These are phyloP conservation scores for Anthostomella pinea DNA, from an alignment of 2,329 filamentous ascomycete genomes.

Conservation along the genomic window DNA sequence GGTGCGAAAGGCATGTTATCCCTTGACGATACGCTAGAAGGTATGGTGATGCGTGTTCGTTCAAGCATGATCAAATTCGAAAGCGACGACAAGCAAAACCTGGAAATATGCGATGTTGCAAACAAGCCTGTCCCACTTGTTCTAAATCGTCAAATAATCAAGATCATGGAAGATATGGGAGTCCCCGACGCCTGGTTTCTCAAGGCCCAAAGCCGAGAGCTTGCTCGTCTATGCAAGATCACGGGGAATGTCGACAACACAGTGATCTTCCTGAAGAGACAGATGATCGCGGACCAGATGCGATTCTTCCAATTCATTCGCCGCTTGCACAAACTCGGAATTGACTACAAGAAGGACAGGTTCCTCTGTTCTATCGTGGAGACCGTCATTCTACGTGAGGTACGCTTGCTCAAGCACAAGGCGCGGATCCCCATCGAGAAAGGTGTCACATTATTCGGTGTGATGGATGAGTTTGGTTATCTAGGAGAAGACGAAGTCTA, in stretches of 20 bases:
- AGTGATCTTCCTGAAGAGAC: constrained; percentile 60
- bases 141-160: constrained; percentile 79
- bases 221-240: constrained; percentile 57
- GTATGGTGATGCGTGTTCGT: constrained; percentile 60
- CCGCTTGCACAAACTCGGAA: constrained; percentile 51
- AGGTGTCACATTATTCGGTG: constrained; percentile 74
- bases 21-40: constrained; percentile 59
- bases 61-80: constrained; percentile 79
- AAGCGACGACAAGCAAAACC: constrained; percentile 48
- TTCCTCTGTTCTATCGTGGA: constrained; percentile 73
- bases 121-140: constrained; percentile 65
- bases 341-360: constrained; percentile 64
- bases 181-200: constrained; percentile 59
- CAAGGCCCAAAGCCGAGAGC: constrained; percentile 59
- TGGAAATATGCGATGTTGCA: constrained; percentile 71
- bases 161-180: constrained; percentile 78
- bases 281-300: constrained; percentile 59
- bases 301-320: constrained; percentile 61
- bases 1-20: constrained; percentile 75
- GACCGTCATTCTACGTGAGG: constrained; percentile 64
- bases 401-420: constrained; percentile 75
- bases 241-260: constrained; percentile 60
- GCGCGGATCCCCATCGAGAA: constrained; percentile 68
- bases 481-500: constrained; percentile 68
- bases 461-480: constrained; percentile 77